Evolutionary conservation across 2,329 filamentous ascomycete genomes (phyloP), one percentile per base, ranked within the genome.

Genomic region (Colletotrichum kahawae): DNA sequence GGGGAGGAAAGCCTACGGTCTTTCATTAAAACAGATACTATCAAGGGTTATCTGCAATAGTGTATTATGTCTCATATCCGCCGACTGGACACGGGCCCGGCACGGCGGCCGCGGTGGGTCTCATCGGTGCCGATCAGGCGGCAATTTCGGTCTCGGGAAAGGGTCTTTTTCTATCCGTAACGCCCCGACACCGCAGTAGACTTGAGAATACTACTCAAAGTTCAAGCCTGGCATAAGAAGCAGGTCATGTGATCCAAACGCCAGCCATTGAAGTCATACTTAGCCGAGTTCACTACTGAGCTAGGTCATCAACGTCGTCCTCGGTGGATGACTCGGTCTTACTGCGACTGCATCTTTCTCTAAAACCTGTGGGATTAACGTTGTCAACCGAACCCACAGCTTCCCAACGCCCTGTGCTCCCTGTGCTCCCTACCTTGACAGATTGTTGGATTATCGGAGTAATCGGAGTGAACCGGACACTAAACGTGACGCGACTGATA

Each of bases 391-490:
- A 57, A 70, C 59, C 54, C 29, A 12, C 18, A 21, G 29, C 24
- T 60, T 34, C 2, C 29, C 57, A 21, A 33, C 57, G 57, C 57
- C 24, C 34, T 64, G 34, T 27, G 34, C 60, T 34, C 60, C 60
- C 24, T 64, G 14, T 16, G 10, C 33, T 64, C 10, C 43, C 43
- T 48, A 48, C 43, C 43, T 21, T 67, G n/a, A 67, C 38, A 65
- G 8, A 31, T 34, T 34, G 63, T 54, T 34, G 18, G 14, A n/a
- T 21, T 48, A 48, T 48, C n/a, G 43, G 43, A 57, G 54, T 29
- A 24, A 34, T 66, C 67, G 71, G 72, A 63, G 62, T 27, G 24
- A 57, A 67, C 34, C 62, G 72, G 68, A 31, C 29, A 71, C 51
- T 60, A 27, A 33, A 8, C 21, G 10, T 18, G 12, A 60, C 57